A percentile compares a stretch with the other conserved stretches of the same genome.
phyloP scores from a whole-genome alignment of 2,329 filamentous ascomycete genomes.

The Aspergillus fumigatiaffinis region DNA sequence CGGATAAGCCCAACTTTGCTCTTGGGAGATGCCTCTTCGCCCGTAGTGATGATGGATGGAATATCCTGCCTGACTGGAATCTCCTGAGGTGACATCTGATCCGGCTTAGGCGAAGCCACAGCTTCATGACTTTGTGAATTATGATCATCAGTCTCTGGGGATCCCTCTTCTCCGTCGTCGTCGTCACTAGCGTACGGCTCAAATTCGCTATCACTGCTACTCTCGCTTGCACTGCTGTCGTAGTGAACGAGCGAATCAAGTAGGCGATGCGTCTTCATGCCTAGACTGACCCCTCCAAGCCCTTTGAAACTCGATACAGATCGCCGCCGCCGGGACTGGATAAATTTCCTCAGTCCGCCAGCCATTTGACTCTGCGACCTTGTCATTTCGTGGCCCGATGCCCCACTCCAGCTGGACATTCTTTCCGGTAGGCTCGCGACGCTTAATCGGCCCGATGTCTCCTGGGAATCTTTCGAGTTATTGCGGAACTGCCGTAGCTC shows the following conservation, averaged over 20 bases:
- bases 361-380: constrained; percentile 46
- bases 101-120: neutral
- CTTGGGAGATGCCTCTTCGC: constrained; percentile 21
- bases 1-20: constrained; percentile 15
- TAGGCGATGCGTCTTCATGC: constrained; percentile 72
- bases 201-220: constrained; percentile 39
- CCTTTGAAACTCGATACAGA: constrained; percentile 46
- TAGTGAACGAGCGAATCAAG: constrained; percentile 57
- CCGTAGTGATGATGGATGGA: constrained; percentile 24
- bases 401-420: constrained; percentile 49
- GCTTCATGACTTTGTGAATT: neutral
- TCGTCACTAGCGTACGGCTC: constrained; percentile 40
- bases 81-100: constrained; percentile 1
- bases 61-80: constrained; percentile 7
- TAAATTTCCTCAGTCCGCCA: constrained; percentile 58
- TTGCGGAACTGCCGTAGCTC: constrained; percentile 57
- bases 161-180: constrained; percentile 30
- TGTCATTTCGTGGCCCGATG: constrained; percentile 50
- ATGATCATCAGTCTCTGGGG: constrained; percentile 7
- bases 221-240: constrained; percentile 45
- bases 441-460: constrained; percentile 12
- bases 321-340: constrained; percentile 54
- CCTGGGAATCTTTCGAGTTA: constrained; percentile 13
- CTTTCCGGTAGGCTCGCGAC: constrained; percentile 35
- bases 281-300: constrained; percentile 60